Conservation (phyloP, 306 rosid genomes). For the Quillaja saponaria region DNA sequence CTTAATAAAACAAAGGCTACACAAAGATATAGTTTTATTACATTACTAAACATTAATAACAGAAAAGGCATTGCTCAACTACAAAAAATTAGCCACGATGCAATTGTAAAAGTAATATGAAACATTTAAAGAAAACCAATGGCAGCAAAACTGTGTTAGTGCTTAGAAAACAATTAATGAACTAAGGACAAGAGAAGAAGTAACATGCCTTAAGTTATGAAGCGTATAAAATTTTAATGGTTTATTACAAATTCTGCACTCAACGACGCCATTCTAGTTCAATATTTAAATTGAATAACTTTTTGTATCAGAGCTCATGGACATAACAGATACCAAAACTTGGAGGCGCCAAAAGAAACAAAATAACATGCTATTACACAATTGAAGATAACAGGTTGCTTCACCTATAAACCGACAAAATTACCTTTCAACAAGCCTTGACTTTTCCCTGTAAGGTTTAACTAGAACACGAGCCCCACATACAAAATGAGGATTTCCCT, state of each 20-base stretch:
- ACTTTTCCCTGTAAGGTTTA: slow-evolving; percentile 51
- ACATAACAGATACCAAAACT: not conserved
- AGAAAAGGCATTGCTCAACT: not conserved
- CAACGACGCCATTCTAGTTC: too few relatives aligned
- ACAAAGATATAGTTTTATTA: not conserved
- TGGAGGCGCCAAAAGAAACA: not conserved
- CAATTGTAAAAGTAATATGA: not conserved
- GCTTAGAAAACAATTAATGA: not conserved
- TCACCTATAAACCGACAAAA: not conserved
- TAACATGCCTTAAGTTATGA: too few relatives aligned
- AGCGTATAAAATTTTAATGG: too few relatives aligned
- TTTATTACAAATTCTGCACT: too few relatives aligned
- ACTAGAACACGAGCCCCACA: slow-evolving; percentile 52
- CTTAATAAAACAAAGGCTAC: not conserved
- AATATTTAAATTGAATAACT: not conserved
- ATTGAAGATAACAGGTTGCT: too few relatives aligned
- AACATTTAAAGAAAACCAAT: not conserved
- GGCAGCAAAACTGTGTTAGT: not conserved
- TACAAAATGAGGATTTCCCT: slow-evolving; percentile 48
- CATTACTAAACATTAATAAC: too few relatives aligned
- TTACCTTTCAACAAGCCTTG: slow-evolving; percentile 44
- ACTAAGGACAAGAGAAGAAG: not conserved
- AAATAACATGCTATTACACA: not conserved
- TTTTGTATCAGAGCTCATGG: not conserved
- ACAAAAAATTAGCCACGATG: not conserved